Evolutionary conservation across 192 early-diverging fungal genomes (phyloP).

Genomic region (Coemansia furcata): DNA sequence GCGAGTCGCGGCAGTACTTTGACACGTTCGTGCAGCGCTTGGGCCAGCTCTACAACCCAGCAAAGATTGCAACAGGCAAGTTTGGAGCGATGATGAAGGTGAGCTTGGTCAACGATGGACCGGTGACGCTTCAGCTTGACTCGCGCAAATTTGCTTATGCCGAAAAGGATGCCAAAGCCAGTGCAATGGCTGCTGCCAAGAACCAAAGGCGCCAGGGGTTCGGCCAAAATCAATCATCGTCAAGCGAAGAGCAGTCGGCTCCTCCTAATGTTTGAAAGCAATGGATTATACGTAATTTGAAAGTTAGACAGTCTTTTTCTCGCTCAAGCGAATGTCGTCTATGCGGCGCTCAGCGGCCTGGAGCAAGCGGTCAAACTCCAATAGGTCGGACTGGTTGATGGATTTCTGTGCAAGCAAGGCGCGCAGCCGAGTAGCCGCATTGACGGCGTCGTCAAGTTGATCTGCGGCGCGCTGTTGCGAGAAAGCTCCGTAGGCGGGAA

Average conservation of each 20-base stretch:
- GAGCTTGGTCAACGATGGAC: constrained; percentile 80
- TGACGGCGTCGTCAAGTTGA: constrained; percentile 26
- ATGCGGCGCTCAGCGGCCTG: constrained; percentile 22
- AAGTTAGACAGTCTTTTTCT: constrained; percentile 6
- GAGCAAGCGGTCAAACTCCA: constrained; percentile 38
- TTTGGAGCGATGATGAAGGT: constrained; percentile 99
- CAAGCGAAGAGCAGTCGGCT: not conserved
- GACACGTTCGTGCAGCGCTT: constrained; percentile 69
- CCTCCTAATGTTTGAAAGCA: not conserved
- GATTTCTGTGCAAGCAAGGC: constrained; percentile 29
- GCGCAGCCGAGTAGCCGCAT: constrained; percentile 25
- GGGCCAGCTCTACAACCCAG: constrained; percentile 59
- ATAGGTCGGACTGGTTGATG: constrained; percentile 19
- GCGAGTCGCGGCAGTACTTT: constrained; percentile 69
- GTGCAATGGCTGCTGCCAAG: constrained; percentile 21
- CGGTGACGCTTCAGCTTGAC: constrained; percentile 60
- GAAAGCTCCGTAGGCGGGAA: constrained; percentile 2
- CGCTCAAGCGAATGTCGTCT: constrained; percentile 21
- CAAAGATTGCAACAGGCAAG: constrained; percentile 72
- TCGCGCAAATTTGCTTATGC: constrained; percentile 48
- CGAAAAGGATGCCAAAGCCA: not conserved
- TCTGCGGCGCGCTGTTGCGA: constrained; percentile 8
- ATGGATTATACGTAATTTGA: not conserved
- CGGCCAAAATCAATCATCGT: not conserved
- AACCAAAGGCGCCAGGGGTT: constrained; percentile 28